Percentiles rank a stretch among this genome's conserved stretches.
These are phyloP conservation scores for Cymbopogon flexuosus DNA, from an alignment of 202 grass and related monocot species.

Conservation along the genomic window DNA sequence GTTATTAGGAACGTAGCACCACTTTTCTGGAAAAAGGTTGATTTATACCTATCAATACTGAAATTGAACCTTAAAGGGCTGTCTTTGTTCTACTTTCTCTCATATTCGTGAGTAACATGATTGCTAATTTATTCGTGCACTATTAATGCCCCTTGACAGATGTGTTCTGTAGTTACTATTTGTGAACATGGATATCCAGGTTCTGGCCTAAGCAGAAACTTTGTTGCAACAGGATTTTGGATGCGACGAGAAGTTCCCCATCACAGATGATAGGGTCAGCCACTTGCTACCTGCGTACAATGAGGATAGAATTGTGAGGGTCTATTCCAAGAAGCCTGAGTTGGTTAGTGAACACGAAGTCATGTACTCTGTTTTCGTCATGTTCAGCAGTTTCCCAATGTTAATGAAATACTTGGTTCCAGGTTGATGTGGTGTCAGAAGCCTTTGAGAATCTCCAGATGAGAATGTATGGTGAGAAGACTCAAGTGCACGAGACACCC, in stretches of 20 bases:
- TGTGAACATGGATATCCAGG: background rate
- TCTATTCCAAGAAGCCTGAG: constrained; percentile 80
- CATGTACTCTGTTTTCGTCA: background rate
- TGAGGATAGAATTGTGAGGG: constrained; percentile 79
- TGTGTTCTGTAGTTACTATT: background rate
- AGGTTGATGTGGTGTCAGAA: constrained; percentile 75
- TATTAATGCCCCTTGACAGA: background rate
- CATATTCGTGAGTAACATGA: background rate
- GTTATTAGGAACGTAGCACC: background rate
- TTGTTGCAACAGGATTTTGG: constrained; percentile 49
- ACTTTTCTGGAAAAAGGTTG: background rate
- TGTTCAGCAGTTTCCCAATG: background rate
- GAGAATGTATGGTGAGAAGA: constrained; percentile 73
- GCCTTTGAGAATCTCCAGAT: constrained; percentile 90
- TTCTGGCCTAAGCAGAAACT: constrained; percentile 15
- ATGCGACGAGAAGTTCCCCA: constrained; percentile 69
- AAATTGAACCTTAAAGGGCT: background rate
- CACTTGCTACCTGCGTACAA: constrained; percentile 66
- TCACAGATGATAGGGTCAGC: constrained; percentile 75
- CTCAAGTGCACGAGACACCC: constrained; percentile 81
- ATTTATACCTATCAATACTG: background rate
- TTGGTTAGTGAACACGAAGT: constrained; percentile 47
- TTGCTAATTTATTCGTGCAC: background rate
- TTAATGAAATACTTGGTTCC: constrained; percentile 2
- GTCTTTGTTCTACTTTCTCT: background rate